phyloP scores from a whole-genome alignment of 2,329 filamentous ascomycete species.

The Phialophora expanda region DNA sequence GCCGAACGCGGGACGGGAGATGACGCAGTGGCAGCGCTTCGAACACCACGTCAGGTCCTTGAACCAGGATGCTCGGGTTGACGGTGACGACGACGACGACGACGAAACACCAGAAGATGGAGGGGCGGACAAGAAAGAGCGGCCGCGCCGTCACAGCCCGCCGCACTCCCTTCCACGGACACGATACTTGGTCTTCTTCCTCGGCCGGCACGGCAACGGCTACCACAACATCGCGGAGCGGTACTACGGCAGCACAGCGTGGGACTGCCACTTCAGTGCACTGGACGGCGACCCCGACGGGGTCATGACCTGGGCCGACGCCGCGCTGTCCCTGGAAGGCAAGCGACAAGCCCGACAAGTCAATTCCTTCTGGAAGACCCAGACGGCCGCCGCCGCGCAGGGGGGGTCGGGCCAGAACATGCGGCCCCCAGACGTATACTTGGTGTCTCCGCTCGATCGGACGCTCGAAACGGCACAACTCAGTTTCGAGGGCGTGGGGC shows the following conservation, averaged over 20 bases:
- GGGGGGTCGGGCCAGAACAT: constrained; percentile 48
- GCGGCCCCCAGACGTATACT: constrained; percentile 60
- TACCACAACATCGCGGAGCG: constrained; percentile 66
- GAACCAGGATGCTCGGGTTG: constrained; percentile 47
- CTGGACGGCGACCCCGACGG: constrained; percentile 58
- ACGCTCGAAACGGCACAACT: constrained; percentile 63
- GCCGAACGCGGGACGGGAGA: constrained; percentile 34
- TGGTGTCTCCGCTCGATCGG: constrained; percentile 62
- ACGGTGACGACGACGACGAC: background rate
- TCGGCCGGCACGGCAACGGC: constrained; percentile 67
- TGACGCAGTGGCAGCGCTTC: constrained; percentile 65
- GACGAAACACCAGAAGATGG: constrained; percentile 3
- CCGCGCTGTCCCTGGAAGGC: constrained; percentile 61
- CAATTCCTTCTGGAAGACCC: constrained; percentile 57
- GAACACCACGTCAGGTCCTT: constrained; percentile 54
- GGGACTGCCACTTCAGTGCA: constrained; percentile 67
- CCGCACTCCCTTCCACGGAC: constrained; percentile 33
- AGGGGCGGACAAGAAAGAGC: background rate
- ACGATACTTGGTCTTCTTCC: constrained; percentile 62
- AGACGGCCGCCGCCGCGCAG: constrained; percentile 44
- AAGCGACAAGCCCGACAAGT: constrained; percentile 57
- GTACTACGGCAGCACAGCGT: constrained; percentile 62
- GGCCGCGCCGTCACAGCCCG: constrained; percentile 6
- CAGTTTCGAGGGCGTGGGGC: constrained; percentile 53
- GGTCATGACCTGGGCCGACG: constrained; percentile 63